Percentiles rank a stretch among this genome's conserved stretches.
Evolutionary conservation across 2,329 filamentous ascomycete genomes (phyloP).

Genomic region (Colletotrichum sp.): DNA sequence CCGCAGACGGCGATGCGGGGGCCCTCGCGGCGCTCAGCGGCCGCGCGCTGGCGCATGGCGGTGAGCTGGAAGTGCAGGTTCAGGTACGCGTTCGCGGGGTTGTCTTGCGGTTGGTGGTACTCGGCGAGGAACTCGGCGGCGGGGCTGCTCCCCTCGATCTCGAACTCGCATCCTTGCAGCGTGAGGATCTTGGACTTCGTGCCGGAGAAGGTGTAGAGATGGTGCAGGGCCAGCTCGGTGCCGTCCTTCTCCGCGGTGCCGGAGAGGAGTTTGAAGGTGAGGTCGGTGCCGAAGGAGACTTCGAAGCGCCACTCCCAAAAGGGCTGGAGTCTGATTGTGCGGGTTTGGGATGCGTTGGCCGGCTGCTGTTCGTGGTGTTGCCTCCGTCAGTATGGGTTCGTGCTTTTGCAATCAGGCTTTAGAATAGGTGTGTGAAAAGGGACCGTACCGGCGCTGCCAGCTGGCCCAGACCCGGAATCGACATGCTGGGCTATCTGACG

Average conservation of each 20-base stretch:
- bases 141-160: slow-evolving; percentile 67
- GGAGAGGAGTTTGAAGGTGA: slow-evolving; percentile 67
- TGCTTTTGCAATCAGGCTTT: neutral
- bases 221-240: slow-evolving; percentile 84
- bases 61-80: slow-evolving; percentile 91
- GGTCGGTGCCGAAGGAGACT: slow-evolving; percentile 55
- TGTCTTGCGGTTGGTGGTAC: slow-evolving; percentile 74
- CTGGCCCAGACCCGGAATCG: slow-evolving; percentile 76
- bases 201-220: slow-evolving; percentile 80
- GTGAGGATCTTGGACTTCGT: slow-evolving; percentile 89
- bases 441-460: slow-evolving; percentile 62
- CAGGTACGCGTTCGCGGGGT: slow-evolving; percentile 78
- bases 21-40: slow-evolving; percentile 55
- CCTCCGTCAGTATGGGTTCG: neutral
- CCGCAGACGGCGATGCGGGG: slow-evolving; percentile 88
- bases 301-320: slow-evolving; percentile 83
- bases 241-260: slow-evolving; percentile 95
- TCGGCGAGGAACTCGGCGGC: slow-evolving; percentile 63
- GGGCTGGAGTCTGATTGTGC: slow-evolving; percentile 59
- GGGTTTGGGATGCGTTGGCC: slow-evolving; percentile 44
- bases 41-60: slow-evolving; percentile 68
- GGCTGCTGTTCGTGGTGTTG: slow-evolving; percentile 22
- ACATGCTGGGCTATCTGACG: slow-evolving; percentile 54
- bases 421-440: neutral
- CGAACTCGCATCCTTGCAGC: slow-evolving; percentile 87